Evolutionary conservation across 1,284 basidiomycete species (phyloP), one percentile per base, ranked within the genome.

Genomic region (Austropuccinia psidii): DNA sequence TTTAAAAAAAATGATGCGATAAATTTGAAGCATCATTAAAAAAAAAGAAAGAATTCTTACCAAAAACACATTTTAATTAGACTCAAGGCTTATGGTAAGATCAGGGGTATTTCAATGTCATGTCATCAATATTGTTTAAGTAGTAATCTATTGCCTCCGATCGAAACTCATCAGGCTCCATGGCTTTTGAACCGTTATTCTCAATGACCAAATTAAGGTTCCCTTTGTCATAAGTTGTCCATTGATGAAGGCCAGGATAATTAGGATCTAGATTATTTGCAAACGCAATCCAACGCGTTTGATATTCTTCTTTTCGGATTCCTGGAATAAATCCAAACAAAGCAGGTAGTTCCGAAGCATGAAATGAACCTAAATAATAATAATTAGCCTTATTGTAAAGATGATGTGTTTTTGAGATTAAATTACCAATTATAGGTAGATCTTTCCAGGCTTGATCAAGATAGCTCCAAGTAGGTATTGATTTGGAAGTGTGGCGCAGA

Each of bases 381-480:
- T 11, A 45, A 45, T n/a, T 45, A 45, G n/a, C 9, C n/a, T 45
- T 11, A 45, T 11, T 11, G 9, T 45, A 45, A 45, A 45, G 9
- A 45, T n/a, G n/a, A 9, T 45, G 9, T 45, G 41, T 9, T 11
- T 45, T 45, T 45, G 41, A 45, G n/a, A n/a, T 45, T 9, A 45
- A 21, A 17, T 58, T 21, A 72, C 68, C 68, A 21, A 72, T 15
- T 24, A 61, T 39, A 35, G 68, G 57, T 24, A 50, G 31, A 49
- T 60, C 27, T 31, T 62, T 24, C 24, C 24, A 21, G 15, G 57
- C 21, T 50, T 47, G 68, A 37, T 72, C 68, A 29, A 72, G n/a
- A n/a, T 41, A 61, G 35, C 68, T 72, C 68, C 68, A 72, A 52
- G 47, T 62, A 13, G 58, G 35, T 24, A 72, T 72, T 11, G 15